Evolutionary conservation across 2,329 filamentous ascomycete species (phyloP).

Genomic region (Cladosporium sp.): DNA sequence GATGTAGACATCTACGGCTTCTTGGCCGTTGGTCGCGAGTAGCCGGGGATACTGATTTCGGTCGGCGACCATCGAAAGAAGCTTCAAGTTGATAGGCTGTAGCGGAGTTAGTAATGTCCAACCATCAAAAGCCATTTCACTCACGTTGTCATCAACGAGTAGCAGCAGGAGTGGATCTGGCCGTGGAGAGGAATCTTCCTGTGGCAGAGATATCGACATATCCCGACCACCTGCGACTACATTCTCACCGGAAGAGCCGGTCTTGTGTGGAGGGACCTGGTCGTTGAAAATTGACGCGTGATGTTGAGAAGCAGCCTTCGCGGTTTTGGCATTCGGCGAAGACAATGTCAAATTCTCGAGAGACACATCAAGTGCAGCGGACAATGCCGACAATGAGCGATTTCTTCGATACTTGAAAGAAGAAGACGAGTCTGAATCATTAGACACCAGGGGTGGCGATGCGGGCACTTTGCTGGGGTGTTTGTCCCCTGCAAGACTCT

Average conservation of each 20-base stretch:
- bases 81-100: slow-evolving; percentile 35
- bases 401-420: not conserved
- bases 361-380: not conserved
- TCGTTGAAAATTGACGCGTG: not conserved
- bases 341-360: not conserved
- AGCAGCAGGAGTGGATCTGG: slow-evolving; percentile 27
- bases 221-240: not conserved
- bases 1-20: slow-evolving; percentile 50
- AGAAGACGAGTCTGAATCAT: not conserved
- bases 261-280: not conserved
- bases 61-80: slow-evolving; percentile 33
- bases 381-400: not conserved
- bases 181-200: not conserved
- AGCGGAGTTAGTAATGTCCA: not conserved
- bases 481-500: not conserved
- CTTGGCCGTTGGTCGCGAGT: slow-evolving; percentile 50
- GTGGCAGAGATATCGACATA: no score
- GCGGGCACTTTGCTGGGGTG: not conserved
- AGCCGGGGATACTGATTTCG: slow-evolving; percentile 43
- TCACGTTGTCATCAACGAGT: slow-evolving; percentile 36
- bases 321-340: not conserved
- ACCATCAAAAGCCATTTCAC: slow-evolving; percentile 16
- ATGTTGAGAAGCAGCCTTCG: not conserved
- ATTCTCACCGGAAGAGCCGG: not conserved
- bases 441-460: not conserved